Evolutionary conservation across 805 yeast genomes (phyloP), one percentile per base, ranked within the genome.

Genomic region (Candida tallmaniae): DNA sequence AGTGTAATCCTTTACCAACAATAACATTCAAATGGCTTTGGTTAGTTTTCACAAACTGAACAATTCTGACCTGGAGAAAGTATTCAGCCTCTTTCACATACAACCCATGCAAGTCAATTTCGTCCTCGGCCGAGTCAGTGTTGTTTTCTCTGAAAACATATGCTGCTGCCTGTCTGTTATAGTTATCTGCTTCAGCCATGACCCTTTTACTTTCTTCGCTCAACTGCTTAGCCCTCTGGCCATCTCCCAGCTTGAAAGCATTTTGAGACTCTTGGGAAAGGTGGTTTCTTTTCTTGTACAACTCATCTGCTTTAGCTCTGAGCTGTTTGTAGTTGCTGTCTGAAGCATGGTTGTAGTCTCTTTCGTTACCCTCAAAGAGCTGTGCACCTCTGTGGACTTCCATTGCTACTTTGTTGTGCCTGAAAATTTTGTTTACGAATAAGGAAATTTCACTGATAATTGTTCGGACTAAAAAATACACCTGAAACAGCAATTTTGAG

Each of bases 1-100:
- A 85, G 55, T 89, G 97, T 27, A 78, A 52, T 6, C 97, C 97
- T 58, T 90, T 90, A 7, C 97, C 97, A 7, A 88, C 97, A 55
- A 90, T 89, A 14, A 87, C 93, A 43, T 78, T 75, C 28, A 90
- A 62, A 32, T 73, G 75, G 3, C 72, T 57, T 51, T 85, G 93
- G 35, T 74, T 65, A 21, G 70, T 60, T 16, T 76, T 63, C 11
- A 76, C 68, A 35, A 80, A 86, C 18, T 77, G 78, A n/a, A 71
- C 69, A 31, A 90, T 73, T 38, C 97, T 70, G 40, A 74, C 76
- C 46, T 81, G 84, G 44, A 90, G 66, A 32, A 83, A 76, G 52
- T 76, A 82, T 41, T 76, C 76, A 6, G 97, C 96, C 61, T 90
- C 98, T 54, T 80, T 82, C 13, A 90, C 94, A 48, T 70, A 89